A percentile compares a stretch with the other conserved stretches of the same genome.
phyloP scores from a whole-genome alignment of 495 filamentous ascomycete species.

The Penicillium nucicola region DNA sequence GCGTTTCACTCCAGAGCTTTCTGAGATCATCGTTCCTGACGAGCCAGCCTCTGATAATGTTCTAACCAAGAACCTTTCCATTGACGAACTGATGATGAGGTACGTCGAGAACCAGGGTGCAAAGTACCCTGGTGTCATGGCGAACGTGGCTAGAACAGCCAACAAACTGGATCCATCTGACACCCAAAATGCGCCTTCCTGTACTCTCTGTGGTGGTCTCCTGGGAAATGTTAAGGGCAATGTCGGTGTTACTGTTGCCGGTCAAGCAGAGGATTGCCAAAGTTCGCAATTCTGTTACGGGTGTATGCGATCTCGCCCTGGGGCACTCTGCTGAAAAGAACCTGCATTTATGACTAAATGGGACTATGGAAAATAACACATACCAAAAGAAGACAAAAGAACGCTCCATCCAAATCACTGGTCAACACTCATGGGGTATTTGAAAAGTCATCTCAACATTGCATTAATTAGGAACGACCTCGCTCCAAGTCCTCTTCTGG shows the following conservation, averaged over 20 bases:
- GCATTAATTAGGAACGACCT: constrained; percentile 10
- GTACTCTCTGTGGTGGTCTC: constrained; percentile 44
- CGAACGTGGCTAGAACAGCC: constrained; percentile 87
- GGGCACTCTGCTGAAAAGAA: constrained; percentile 43
- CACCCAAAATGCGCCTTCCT: constrained; percentile 16
- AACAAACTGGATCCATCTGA: constrained; percentile 58
- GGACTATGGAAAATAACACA: not conserved
- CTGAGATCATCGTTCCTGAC: constrained; percentile 44
- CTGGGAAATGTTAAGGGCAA: constrained; percentile 27
- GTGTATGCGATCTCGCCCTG: constrained; percentile 51
- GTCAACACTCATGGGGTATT: constrained; percentile 10
- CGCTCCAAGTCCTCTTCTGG: constrained; percentile 30
- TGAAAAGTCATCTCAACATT: constrained; percentile 6
- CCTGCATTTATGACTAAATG: not conserved
- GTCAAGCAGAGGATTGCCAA: constrained; percentile 13
- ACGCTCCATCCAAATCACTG: not conserved
- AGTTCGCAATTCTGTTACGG: constrained; percentile 52
- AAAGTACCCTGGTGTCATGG: constrained; percentile 86
- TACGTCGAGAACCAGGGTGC: constrained; percentile 87
- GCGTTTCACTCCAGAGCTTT: constrained; percentile 51
- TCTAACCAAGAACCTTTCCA: constrained; percentile 63
- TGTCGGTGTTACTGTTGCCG: constrained; percentile 26
- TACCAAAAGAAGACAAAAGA: not conserved
- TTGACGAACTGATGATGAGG: constrained; percentile 84
- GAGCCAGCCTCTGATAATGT: constrained; percentile 45